These are phyloP conservation scores for Neofusicoccum ribis DNA, from an alignment of 2,329 filamentous ascomycete genomes.

Conservation along the genomic window DNA sequence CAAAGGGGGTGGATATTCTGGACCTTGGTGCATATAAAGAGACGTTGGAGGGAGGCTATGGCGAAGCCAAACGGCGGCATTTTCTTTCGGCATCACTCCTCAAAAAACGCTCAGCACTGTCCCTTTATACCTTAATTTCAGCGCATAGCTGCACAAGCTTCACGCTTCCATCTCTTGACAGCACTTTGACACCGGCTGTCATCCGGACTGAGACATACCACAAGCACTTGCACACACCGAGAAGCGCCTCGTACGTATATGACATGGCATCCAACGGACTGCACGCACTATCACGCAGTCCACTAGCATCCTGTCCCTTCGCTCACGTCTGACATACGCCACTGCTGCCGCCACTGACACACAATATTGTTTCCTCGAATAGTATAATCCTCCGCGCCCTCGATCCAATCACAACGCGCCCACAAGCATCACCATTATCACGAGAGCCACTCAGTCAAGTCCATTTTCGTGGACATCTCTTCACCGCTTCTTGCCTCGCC, in stretches of 20 bases:
- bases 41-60: neutral
- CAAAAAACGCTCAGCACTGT: neutral
- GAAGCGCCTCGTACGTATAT: constrained; percentile 6
- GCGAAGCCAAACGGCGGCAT: neutral
- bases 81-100: neutral
- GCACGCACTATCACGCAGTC: neutral
- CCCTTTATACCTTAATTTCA: neutral
- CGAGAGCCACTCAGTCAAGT: neutral
- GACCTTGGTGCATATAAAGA: constrained; percentile 7
- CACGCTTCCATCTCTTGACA: neutral
- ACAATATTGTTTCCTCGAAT: neutral
- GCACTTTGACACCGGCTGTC: neutral
- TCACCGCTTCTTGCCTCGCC: neutral
- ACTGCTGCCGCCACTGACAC: constrained; percentile 10
- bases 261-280: neutral
- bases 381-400: neutral
- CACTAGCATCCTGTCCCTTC: neutral
- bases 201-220: neutral
- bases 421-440: neutral
- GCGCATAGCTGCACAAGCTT: neutral
- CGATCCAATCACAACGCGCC: neutral
- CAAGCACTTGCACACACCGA: constrained; percentile 8
- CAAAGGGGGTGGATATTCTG: neutral
- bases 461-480: no score
- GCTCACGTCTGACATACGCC: constrained; percentile 11